Evolutionary conservation across 2,329 filamentous ascomycete genomes (phyloP), one percentile per base, ranked within the genome.

Genomic region (Monosporascus cannonballus): DNA sequence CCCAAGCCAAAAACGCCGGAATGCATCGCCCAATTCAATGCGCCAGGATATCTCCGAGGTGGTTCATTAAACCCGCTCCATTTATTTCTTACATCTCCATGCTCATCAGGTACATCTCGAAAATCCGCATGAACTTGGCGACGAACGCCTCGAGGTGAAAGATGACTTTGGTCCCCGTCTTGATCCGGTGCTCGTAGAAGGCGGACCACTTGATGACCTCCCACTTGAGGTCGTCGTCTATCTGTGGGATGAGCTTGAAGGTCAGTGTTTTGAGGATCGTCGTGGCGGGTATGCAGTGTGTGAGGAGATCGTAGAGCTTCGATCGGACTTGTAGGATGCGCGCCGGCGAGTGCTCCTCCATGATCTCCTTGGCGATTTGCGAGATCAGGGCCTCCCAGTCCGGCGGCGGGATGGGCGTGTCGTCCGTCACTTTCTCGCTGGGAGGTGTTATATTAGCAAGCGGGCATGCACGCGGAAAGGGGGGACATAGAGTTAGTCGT

Each of bases 91-190:
- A 84, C 73, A 84, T 75, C 51, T 91, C 89, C 85, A 94, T 92
- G 58, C 86, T 89, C 89, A 96, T 93, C 53, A 86, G 71, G 66
- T 84, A 95, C 84, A 91, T 93, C 76, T 99, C 94, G 58, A 93
- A 82, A 61, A 97, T 84, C 62, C 93, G 84, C 93, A 99, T 97
- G 69, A 97, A 96, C 75, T 96, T 97, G 53, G 93, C 93, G 54
- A 99, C 94, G 71, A 99, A 99, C 3, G 94, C 94, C 72, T 99
- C 95, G 4, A 99, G 76, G 67, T 99, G 95, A 72, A 99, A 99
- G 57, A 99, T 97, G 54, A 96, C 89, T 78, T 99, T 99, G 54
- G 81, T 91, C 49, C 94, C 94, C 61, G 87, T 87, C 68, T 89
- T 89, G 72, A 97, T 89, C 56, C 94, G 83, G 70, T 99, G 94